Percentiles rank a stretch among this genome's conserved stretches.
These are phyloP conservation scores for Drechslera avenae DNA, from an alignment of 2,329 filamentous ascomycete genomes.

Conservation along the genomic window DNA sequence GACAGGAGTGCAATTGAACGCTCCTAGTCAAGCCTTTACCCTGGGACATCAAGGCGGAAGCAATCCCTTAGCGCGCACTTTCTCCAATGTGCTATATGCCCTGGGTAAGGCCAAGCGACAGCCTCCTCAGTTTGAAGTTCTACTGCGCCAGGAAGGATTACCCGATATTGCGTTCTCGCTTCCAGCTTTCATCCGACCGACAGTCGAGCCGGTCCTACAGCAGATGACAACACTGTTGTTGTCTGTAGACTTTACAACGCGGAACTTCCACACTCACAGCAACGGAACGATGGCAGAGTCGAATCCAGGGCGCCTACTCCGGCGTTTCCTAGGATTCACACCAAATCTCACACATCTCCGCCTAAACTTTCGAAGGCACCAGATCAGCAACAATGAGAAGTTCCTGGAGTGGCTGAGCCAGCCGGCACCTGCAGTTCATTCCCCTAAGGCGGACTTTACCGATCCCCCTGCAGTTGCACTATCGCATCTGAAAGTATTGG, in stretches of 20 bases:
- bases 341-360: slow-evolving; percentile 59
- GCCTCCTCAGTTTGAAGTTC: slow-evolving; percentile 56
- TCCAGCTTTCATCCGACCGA: slow-evolving; percentile 46
- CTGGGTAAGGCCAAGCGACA: slow-evolving; percentile 40
- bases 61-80: slow-evolving; percentile 20
- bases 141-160: slow-evolving; percentile 50
- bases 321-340: slow-evolving; percentile 49
- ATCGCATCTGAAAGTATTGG: slow-evolving; percentile 22
- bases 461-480: slow-evolving; percentile 20
- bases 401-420: slow-evolving; percentile 49
- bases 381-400: slow-evolving; percentile 22
- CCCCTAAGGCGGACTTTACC: neutral
- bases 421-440: neutral
- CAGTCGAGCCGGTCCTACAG: slow-evolving; percentile 51
- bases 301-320: slow-evolving; percentile 25
- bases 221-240: slow-evolving; percentile 57
- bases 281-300: slow-evolving; percentile 11
- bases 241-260: slow-evolving; percentile 25
- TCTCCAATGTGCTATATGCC: slow-evolving; percentile 27
- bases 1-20: slow-evolving; percentile 39
- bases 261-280: slow-evolving; percentile 18
- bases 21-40: slow-evolving; percentile 11
- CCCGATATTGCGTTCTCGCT: slow-evolving; percentile 54
- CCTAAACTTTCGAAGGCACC: slow-evolving; percentile 54
- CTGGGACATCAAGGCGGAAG: slow-evolving; percentile 2